Evolutionary conservation across 2,329 filamentous ascomycete species (phyloP).

Genomic region (Hypoxylon sp.): DNA sequence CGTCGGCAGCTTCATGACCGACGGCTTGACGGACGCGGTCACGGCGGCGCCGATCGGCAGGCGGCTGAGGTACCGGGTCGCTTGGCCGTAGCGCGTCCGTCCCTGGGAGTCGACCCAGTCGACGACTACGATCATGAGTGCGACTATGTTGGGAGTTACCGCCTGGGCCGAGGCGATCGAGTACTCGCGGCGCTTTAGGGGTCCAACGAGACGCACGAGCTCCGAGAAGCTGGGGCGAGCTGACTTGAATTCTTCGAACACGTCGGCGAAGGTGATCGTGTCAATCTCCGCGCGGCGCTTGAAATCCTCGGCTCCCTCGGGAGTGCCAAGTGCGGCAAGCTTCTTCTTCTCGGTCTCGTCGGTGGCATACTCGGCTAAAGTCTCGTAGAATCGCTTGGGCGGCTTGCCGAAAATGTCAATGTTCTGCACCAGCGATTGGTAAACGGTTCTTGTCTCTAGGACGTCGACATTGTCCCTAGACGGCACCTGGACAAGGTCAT

Average conservation of each 20-base stretch:
- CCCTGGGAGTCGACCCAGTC: constrained; percentile 92
- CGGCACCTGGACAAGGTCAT: constrained; percentile 91
- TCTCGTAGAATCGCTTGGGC: constrained; percentile 97
- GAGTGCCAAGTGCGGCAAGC: constrained; percentile 79
- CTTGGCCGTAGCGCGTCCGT: constrained; percentile 90
- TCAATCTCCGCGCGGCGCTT: constrained; percentile 93
- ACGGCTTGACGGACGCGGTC: constrained; percentile 95
- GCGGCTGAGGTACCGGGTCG: constrained; percentile 86
- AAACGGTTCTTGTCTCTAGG: constrained; percentile 89
- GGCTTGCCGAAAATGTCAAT: constrained; percentile 97
- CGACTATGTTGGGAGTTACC: constrained; percentile 88
- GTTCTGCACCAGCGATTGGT: constrained; percentile 91
- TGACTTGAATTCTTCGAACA: constrained; percentile 89
- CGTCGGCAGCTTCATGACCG: constrained; percentile 97
- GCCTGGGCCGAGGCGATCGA: constrained; percentile 98
- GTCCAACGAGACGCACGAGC: constrained; percentile 85
- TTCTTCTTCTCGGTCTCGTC: constrained; percentile 86
- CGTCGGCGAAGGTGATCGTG: constrained; percentile 88
- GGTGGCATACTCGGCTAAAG: constrained; percentile 84
- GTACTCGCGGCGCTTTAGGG: constrained; percentile 97
- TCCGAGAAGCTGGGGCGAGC: constrained; percentile 91
- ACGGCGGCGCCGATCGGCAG: constrained; percentile 81
- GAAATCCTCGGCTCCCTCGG: constrained; percentile 88
- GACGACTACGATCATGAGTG: constrained; percentile 97
- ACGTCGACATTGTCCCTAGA: constrained; percentile 80